A percentile compares a stretch with the other conserved stretches of the same genome.
Conservation (phyloP, 2,329 filamentous ascomycete genomes). For the Capronia coronata region DNA sequence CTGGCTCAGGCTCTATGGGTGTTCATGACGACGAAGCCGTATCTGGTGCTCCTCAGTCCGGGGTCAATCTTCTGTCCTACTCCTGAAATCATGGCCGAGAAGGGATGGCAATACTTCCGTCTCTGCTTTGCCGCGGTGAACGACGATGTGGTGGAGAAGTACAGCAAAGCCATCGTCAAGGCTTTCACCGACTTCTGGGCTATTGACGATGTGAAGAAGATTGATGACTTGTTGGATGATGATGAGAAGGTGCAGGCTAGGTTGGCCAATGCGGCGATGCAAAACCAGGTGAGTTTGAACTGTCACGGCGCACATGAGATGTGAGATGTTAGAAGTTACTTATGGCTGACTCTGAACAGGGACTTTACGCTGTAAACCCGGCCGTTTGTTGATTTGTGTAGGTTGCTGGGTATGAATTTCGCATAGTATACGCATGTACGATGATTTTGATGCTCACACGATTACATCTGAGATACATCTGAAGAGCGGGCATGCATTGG, state of each 20-base stretch:
- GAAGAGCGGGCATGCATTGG: no score
- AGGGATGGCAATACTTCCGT: slow-evolving; percentile 66
- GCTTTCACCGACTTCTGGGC: slow-evolving; percentile 71
- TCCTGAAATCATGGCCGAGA: slow-evolving; percentile 49
- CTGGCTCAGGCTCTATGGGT: slow-evolving; percentile 64
- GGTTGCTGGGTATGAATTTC: not conserved
- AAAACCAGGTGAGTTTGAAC: slow-evolving; percentile 17
- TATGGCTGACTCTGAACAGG: slow-evolving; percentile 3
- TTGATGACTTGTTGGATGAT: slow-evolving; percentile 55
- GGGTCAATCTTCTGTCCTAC: slow-evolving; percentile 69
- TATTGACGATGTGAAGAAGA: slow-evolving; percentile 58
- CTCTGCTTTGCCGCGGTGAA: slow-evolving; percentile 80
- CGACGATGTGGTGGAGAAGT: slow-evolving; percentile 60
- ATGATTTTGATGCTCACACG: no score
- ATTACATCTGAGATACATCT: no score
- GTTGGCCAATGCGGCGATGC: slow-evolving; percentile 1
- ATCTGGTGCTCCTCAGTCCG: slow-evolving; percentile 62
- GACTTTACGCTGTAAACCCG: slow-evolving; percentile 16
- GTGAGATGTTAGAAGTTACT: not conserved
- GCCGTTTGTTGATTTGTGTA: slow-evolving; percentile 12
- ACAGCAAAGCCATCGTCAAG: slow-evolving; percentile 58
- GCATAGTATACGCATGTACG: not conserved
- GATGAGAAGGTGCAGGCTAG: slow-evolving; percentile 29
- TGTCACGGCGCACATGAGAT: not conserved
- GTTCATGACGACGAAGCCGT: slow-evolving; percentile 61